These are phyloP conservation scores for Mytilinidion resinicola DNA, from an alignment of 495 filamentous ascomycete genomes.

Conservation along the genomic window DNA sequence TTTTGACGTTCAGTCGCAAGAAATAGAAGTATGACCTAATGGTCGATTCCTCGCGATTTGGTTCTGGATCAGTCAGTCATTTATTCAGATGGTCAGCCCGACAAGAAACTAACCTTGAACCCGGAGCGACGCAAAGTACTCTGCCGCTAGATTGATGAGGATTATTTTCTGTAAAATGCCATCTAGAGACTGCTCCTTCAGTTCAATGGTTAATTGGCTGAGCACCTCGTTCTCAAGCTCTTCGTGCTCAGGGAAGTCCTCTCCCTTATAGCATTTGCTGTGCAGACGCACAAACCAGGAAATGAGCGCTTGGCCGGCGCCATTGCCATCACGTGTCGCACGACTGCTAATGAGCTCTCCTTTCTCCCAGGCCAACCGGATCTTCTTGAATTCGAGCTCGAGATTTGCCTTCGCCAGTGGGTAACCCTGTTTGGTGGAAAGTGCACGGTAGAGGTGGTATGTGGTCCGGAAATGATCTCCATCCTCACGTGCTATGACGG, in stretches of 20 bases:
- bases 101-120: slow-evolving; percentile 48
- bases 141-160: slow-evolving; percentile 78
- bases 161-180: slow-evolving; percentile 69
- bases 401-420: slow-evolving; percentile 67
- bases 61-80: slow-evolving; percentile 30
- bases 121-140: slow-evolving; percentile 58
- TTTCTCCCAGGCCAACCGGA: slow-evolving; percentile 54
- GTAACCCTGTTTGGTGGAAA: slow-evolving; percentile 66
- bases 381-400: slow-evolving; percentile 71
- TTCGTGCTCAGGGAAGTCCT: slow-evolving; percentile 62
- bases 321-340: slow-evolving; percentile 42
- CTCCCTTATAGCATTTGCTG: slow-evolving; percentile 71
- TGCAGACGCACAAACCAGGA: slow-evolving; percentile 87
- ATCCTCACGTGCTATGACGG: slow-evolving; percentile 72
- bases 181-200: slow-evolving; percentile 63
- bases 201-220: slow-evolving; percentile 62
- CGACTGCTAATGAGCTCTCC: slow-evolving; percentile 49
- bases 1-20: slow-evolving; percentile 74
- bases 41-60: slow-evolving; percentile 20
- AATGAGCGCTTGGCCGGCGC: slow-evolving; percentile 49
- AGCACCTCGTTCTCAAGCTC: slow-evolving; percentile 85
- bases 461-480: slow-evolving; percentile 72
- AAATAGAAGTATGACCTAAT: slow-evolving; percentile 62
- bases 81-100: slow-evolving; percentile 20
- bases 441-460: slow-evolving; percentile 82